phyloP scores from a whole-genome alignment of 257 asterid species.

The Plantago major region DNA sequence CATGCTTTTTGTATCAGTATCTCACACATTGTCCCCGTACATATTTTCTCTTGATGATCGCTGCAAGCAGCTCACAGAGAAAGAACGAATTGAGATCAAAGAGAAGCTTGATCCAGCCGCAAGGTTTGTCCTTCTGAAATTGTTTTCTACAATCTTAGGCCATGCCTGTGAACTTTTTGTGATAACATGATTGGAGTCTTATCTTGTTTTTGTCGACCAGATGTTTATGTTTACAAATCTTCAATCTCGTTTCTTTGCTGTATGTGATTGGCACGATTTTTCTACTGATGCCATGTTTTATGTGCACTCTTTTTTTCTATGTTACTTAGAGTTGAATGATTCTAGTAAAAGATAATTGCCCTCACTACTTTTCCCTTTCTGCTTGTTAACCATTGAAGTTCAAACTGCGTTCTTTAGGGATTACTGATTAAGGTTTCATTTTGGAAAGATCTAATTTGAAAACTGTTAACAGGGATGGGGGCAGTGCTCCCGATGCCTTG shows the following conservation, averaged over 20 bases:
- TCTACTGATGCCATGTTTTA: no score
- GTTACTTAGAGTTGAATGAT: no score
- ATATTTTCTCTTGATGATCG: slow-evolving; percentile 86
- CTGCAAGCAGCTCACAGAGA: slow-evolving; percentile 63
- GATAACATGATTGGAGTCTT: neutral
- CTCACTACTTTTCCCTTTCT: no score
- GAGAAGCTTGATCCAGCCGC: slow-evolving; percentile 80
- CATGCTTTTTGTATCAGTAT: slow-evolving; percentile 78
- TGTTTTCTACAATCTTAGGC: slow-evolving; percentile 5
- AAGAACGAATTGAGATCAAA: slow-evolving; percentile 48
- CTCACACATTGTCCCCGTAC: slow-evolving; percentile 88
- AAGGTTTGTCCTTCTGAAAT: slow-evolving; percentile 53
- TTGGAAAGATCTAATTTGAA: no score
- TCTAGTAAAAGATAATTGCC: no score
- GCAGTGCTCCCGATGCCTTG: no score
- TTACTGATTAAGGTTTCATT: no score
- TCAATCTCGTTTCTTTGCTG: neutral
- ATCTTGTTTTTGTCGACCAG: neutral
- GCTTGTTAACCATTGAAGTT: no score
- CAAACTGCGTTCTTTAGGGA: no score
- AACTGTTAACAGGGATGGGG: no score
- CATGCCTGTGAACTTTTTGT: neutral
- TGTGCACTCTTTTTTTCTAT: no score
- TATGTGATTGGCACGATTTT: neutral
- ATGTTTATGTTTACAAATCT: no score